Evolutionary conservation across 768 basidiomycete genomes (phyloP), one percentile per base, ranked within the genome.

Genomic region (Serendipita sp.): DNA sequence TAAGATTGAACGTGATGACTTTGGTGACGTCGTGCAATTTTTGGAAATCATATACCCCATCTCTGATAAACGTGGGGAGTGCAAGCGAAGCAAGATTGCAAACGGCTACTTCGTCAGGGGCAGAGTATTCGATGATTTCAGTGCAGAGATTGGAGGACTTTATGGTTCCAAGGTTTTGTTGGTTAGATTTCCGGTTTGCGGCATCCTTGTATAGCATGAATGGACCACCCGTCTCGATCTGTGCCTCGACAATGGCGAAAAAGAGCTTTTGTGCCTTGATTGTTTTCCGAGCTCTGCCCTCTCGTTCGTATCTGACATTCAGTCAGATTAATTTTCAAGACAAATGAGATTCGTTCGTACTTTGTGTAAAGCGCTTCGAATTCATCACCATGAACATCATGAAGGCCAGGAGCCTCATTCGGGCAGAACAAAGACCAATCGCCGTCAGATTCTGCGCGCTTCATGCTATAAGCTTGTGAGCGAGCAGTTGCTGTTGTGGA

Each of bases 101-200:
- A 36, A 98, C 96, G 43, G 96, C 96, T 43, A 86, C 91, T 74
- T 98, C 96, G 63, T 98, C 96, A 0, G 96, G 92, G 10, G 95
- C 81, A 50, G 92, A 95, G 77, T 97, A 98, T 75, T 99, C 90
- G 73, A 99, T 88, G 73, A 99, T 98, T 74, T 98, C 96, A 3
- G 95, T 98, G 79, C 96, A 99, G 53, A 99, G 79, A 73, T 99
- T 99, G 62, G 95, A 97, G 0, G 93, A 97, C 78, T 96, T 98
- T 85, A 99, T 98, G 5, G 91, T 95, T 34, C 96, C 96, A 31
- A 99, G 80, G 76, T 99, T 96, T 77, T 92, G 85, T 75, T 99
- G 96, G 77, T 99, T 99, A 13, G 94, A 97, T 77, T 99, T 99
- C 69, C 55, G 55, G 55, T 60, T 60, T 60, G 55, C 55, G 33